These are phyloP conservation scores for Blastocystis hominis DNA, from an alignment of 352 stramenopile species.

Conservation along the genomic window DNA sequence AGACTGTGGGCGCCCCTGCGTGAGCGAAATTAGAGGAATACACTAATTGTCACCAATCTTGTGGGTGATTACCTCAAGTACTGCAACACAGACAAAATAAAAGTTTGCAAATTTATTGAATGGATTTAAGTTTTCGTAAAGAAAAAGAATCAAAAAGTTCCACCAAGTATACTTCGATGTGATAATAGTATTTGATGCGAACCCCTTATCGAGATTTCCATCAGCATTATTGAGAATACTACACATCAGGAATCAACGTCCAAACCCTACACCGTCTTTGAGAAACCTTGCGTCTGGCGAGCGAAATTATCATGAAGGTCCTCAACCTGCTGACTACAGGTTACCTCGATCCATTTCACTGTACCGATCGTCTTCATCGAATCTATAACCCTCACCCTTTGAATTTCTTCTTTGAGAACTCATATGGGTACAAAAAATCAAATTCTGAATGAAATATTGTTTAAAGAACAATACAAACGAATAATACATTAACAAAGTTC, in stretches of 20 bases:
- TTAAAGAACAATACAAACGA: neutral
- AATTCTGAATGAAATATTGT: neutral
- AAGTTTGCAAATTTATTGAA: conserved; percentile 34
- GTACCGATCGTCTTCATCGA: neutral
- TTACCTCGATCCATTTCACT: too few species aligned
- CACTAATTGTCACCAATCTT: conserved; percentile 63
- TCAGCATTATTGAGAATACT: too few species aligned
- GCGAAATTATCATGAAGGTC: too few species aligned
- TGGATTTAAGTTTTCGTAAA: conserved; percentile 65
- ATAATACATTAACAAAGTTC: neutral
- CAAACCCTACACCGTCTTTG: too few species aligned
- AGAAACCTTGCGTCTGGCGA: too few species aligned
- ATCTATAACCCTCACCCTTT: neutral
- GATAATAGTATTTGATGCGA: conserved; percentile 72
- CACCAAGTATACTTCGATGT: conserved; percentile 77
- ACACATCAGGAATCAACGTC: too few species aligned
- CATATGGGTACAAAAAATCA: neutral
- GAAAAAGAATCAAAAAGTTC: conserved; percentile 74
- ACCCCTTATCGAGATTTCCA: conserved; percentile 68
- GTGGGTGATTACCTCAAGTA: neutral
- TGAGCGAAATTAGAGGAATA: conserved; percentile 80
- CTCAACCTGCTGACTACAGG: too few species aligned
- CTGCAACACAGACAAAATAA: conserved; percentile 38
- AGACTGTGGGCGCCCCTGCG: conserved; percentile 72
- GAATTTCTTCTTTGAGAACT: neutral